Base-by-base conservation (phyloP, 345 rosid species). In the Syzygium aqueum region DNA sequence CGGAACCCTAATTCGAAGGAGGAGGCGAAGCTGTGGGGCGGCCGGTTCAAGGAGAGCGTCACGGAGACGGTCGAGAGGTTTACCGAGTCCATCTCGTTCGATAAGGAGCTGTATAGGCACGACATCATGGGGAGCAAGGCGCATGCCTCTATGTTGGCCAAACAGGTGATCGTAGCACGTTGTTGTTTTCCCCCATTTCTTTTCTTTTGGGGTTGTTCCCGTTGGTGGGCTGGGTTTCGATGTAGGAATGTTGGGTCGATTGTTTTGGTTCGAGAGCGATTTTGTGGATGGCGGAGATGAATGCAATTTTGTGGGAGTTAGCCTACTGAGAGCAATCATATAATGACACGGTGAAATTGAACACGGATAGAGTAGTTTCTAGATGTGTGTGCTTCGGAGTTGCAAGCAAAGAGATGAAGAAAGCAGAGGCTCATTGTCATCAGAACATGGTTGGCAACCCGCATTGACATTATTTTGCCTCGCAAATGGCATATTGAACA, bases 81-180 rank as follows among this genome's bases (percentile, higher is more conserved):
- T 91, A 97, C 99, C 0, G 99, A 97, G 89, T 97, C 98, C 30
- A 92, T 97, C 59, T 97, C 99, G 1, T 96, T 93, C 59, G 99
- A 97, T 86, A 97, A 95, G 91, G 89, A 90, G 91, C 90, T 97
- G 85, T 97, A 95, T 89, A 94, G 94, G 92, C 98, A 97, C 27
- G 99, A 97, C 87, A 97, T 97, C 28, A 91, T 89, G 96, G 99
- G 99, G 3, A 96, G 98, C 86, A 97, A 95, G 90, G 99, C 99
- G 25, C 99, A 96, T 87, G 99, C 99, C 12, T 92, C 96, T 23
- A 97, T 97, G 99, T 96, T 97, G 19, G 97, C 98, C 87, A 86
- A 92, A 46, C 94, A 97, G 98, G 99, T 97, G 46, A 50, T 86
- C 14, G 21, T 43, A 1, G 7, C 46, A 43, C 46, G 46, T 5